Percentiles rank a stretch among this genome's conserved stretches.
Conservation (phyloP, 1,284 basidiomycete species). For the Sanghuangporus sanghuang region DNA sequence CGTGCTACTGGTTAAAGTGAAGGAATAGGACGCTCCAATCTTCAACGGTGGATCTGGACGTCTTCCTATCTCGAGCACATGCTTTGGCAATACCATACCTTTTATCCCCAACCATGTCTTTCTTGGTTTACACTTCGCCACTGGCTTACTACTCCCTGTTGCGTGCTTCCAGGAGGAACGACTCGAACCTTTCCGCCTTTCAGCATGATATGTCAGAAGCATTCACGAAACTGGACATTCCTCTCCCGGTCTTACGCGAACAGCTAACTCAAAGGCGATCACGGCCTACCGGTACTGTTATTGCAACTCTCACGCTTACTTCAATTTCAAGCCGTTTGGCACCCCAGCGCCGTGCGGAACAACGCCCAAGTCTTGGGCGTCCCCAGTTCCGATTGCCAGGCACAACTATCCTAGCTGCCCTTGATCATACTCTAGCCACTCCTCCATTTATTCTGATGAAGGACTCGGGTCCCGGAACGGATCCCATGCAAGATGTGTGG, state of each 20-base stretch:
- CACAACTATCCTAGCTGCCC: slow-evolving; percentile 8
- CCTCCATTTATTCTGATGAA: slow-evolving; percentile 35
- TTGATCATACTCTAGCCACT: slow-evolving; percentile 6
- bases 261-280: slow-evolving; percentile 34
- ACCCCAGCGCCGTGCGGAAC: slow-evolving; percentile 21
- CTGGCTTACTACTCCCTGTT: slow-evolving; percentile 58
- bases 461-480: slow-evolving; percentile 21
- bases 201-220: slow-evolving; percentile 19
- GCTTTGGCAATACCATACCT: slow-evolving; percentile 66
- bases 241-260: slow-evolving; percentile 42
- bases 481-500: slow-evolving; percentile 42
- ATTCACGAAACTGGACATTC: slow-evolving; percentile 43
- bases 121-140: slow-evolving; percentile 65
- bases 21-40: neutral
- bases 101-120: slow-evolving; percentile 59
- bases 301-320: slow-evolving; percentile 52
- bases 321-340: slow-evolving; percentile 23
- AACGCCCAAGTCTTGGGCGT: slow-evolving; percentile 15
- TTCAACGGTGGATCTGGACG: slow-evolving; percentile 50
- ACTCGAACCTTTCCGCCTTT: neutral
- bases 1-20: neutral
- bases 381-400: slow-evolving; percentile 21
- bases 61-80: slow-evolving; percentile 59
- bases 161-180: slow-evolving; percentile 27
- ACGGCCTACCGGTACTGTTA: slow-evolving; percentile 41